Conservation (phyloP, 495 filamentous ascomycete species). For the Chaetomium cochliodes region DNA sequence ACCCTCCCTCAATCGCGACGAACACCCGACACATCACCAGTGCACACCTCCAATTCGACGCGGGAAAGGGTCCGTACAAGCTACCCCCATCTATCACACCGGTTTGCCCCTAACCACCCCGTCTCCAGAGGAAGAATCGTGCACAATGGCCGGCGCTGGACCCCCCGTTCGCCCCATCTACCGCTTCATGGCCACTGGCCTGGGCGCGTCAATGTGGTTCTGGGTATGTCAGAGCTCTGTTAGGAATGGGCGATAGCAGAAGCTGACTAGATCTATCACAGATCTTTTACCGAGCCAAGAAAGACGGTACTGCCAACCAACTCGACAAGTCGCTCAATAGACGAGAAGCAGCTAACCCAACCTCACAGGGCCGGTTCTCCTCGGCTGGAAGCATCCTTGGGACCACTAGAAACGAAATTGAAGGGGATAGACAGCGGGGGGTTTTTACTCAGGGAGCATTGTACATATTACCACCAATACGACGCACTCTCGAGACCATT, state of each 20-base stretch:
- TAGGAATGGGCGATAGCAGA: background rate
- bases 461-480: constrained; percentile 24
- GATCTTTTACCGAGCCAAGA: constrained; percentile 94
- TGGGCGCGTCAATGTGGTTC: constrained; percentile 99
- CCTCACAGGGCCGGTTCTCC: constrained; percentile 61
- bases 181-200: constrained; percentile 75
- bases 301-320: constrained; percentile 60
- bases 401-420: constrained; percentile 65
- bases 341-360: constrained; percentile 1
- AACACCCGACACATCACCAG: constrained; percentile 13
- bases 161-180: constrained; percentile 58
- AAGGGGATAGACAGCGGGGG: constrained; percentile 7
- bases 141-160: constrained; percentile 33
- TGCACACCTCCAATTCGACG: constrained; percentile 17
- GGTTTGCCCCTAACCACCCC: background rate
- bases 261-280: constrained; percentile 35
- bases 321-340: background rate
- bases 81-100: background rate
- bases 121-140: constrained; percentile 12
- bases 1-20: constrained; percentile 3
- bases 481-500: background rate
- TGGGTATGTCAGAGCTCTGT: constrained; percentile 62
- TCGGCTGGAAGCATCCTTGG: constrained; percentile 98
- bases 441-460: constrained; percentile 10
- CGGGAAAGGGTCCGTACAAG: constrained; percentile 3